These are phyloP conservation scores for Raphanus raphanistrum DNA, from an alignment of 345 rosid genomes.

Conservation along the genomic window DNA sequence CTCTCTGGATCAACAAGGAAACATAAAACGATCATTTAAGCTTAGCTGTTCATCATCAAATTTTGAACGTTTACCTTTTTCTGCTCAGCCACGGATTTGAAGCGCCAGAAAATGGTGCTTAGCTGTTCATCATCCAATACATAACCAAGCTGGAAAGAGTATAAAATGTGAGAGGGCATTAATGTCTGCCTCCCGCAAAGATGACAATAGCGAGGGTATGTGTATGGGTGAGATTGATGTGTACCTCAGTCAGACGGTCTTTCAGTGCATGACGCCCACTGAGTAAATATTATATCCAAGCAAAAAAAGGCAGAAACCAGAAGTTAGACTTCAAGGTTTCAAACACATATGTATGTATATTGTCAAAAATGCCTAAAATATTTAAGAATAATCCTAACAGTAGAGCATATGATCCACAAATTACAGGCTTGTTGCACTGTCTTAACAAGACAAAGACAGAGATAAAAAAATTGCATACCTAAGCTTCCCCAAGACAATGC, in stretches of 20 bases:
- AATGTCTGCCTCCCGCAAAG: constrained; percentile 9
- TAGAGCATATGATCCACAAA: background rate
- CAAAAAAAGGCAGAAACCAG: constrained; percentile 11
- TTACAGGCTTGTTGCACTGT: constrained; percentile 7
- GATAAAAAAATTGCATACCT: constrained; percentile 47
- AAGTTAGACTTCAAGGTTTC: constrained; percentile 7
- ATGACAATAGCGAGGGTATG: background rate
- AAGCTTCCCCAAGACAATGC: constrained; percentile 92
- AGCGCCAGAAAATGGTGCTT: constrained; percentile 73
- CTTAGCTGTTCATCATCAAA: too few relatives aligned
- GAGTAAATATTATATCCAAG: constrained; percentile 30
- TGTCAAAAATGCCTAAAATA: background rate
- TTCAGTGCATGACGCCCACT: constrained; percentile 94
- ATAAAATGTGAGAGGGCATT: constrained; percentile 21
- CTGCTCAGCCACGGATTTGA: constrained; percentile 84
- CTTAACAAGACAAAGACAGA: constrained; percentile 3
- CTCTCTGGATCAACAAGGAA: constrained; percentile 53
- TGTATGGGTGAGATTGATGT: background rate
- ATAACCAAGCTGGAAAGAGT: constrained; percentile 73
- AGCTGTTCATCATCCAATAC: constrained; percentile 74
- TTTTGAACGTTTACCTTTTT: constrained; percentile 64
- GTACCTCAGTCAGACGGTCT: constrained; percentile 75
- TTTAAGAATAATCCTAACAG: background rate
- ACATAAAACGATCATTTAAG: constrained; percentile 15
- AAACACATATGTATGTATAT: constrained; percentile 7